Percentiles rank a stretch among this genome's conserved stretches.
Evolutionary conservation across 2,329 filamentous ascomycete species (phyloP).

Genomic region (Cladosporium sp.): DNA sequence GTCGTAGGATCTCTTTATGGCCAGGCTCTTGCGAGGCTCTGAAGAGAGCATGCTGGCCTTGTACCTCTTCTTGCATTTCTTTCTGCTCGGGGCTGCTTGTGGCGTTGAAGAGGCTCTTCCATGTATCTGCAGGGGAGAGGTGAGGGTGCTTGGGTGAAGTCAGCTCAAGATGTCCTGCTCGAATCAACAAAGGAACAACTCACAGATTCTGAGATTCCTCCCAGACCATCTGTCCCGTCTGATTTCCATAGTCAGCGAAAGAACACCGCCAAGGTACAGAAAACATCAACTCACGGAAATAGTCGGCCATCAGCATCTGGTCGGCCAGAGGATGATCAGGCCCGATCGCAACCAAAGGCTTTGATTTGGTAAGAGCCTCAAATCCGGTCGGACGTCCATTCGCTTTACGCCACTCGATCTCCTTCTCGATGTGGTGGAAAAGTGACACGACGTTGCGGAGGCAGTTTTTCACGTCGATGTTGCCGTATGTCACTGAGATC

Average conservation of each 20-base stretch:
- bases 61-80: constrained; percentile 8
- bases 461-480: constrained; percentile 81
- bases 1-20: constrained; percentile 81
- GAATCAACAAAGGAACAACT: constrained; percentile 2
- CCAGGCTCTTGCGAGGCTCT: constrained; percentile 66
- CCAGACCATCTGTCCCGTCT: constrained; percentile 46
- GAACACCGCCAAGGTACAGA: not conserved
- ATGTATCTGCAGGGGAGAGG: constrained; percentile 41
- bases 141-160: constrained; percentile 38
- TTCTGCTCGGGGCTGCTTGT: constrained; percentile 22
- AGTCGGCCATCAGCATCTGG: constrained; percentile 60
- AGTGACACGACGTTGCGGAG: constrained; percentile 82
- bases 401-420: constrained; percentile 72
- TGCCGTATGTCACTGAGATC: constrained; percentile 88
- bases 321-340: constrained; percentile 81
- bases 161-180: not conserved
- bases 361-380: constrained; percentile 62
- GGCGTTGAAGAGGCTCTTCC: constrained; percentile 40
- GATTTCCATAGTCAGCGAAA: not conserved
- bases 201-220: constrained; percentile 43
- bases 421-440: constrained; percentile 87
- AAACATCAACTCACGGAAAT: constrained; percentile 64
- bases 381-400: constrained; percentile 65
- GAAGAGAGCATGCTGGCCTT: constrained; percentile 48
- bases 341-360: constrained; percentile 71